phyloP scores from a whole-genome alignment of 106 monocot genomes.

The Platanthera guangdongensis region DNA sequence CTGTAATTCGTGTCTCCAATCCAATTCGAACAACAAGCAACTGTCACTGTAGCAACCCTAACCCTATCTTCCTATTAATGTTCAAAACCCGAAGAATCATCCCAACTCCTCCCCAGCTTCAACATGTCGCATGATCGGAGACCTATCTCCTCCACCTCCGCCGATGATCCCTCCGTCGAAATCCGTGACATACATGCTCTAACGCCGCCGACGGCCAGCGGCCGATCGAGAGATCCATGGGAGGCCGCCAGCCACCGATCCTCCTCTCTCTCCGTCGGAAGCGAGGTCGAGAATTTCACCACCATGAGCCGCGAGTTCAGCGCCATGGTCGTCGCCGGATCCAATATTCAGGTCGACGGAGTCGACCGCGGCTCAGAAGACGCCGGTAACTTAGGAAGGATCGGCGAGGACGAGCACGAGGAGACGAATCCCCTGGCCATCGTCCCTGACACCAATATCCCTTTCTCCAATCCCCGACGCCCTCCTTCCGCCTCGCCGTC shows the following conservation, averaged over 20 bases:
- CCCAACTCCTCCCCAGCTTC: neutral
- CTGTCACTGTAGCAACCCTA: neutral
- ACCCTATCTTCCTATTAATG: neutral
- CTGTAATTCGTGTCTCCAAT: slow-evolving; percentile 1
- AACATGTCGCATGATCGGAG: neutral
- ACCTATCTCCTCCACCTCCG: neutral
- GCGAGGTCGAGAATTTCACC: slow-evolving; percentile 39
- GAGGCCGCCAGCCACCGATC: slow-evolving; percentile 30
- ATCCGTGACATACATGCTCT: slow-evolving; percentile 73
- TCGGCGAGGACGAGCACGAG: slow-evolving; percentile 49
- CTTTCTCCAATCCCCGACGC: slow-evolving; percentile 43
- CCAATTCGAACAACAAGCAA: neutral
- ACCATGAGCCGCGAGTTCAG: slow-evolving; percentile 72
- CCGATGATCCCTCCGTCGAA: slow-evolving; percentile 4
- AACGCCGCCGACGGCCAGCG: slow-evolving; percentile 14
- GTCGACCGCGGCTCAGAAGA: neutral
- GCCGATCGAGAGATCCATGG: slow-evolving; percentile 11
- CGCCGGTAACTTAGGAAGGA: slow-evolving; percentile 20
- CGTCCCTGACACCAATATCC: slow-evolving; percentile 50
- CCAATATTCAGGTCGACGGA: slow-evolving; percentile 20
- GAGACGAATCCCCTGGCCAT: slow-evolving; percentile 85
- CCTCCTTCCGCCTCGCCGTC: neutral
- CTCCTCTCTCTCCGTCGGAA: slow-evolving; percentile 19
- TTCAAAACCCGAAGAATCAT: neutral
- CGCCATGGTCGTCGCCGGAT: slow-evolving; percentile 72